These are phyloP conservation scores for Salix arbutifolia DNA, from an alignment of 345 rosid species.

Conservation along the genomic window DNA sequence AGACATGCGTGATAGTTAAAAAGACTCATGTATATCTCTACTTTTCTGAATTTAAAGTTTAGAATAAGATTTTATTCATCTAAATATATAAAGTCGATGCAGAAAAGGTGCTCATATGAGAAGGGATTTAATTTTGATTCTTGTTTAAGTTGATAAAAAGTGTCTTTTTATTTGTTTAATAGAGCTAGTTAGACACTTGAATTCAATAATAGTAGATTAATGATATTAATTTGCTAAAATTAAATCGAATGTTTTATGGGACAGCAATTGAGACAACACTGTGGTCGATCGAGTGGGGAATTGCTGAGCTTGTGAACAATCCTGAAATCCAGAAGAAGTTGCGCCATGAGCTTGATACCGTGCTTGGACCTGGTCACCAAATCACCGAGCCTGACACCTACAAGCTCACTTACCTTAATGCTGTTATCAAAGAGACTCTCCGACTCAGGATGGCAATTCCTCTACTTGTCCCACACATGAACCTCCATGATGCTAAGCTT, in stretches of 20 bases:
- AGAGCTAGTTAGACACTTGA: neutral
- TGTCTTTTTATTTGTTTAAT: too few relatives aligned
- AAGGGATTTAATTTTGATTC: too few relatives aligned
- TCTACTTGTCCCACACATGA: constrained; percentile 97
- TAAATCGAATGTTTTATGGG: neutral
- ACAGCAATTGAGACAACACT: constrained; percentile 95
- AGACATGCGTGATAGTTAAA: too few relatives aligned
- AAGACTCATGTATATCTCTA: too few relatives aligned
- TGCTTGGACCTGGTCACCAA: constrained; percentile 66
- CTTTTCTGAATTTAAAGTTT: too few relatives aligned
- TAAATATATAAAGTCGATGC: too few relatives aligned
- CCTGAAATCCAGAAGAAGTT: constrained; percentile 77
- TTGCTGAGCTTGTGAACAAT: constrained; percentile 92
- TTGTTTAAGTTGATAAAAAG: too few relatives aligned
- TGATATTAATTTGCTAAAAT: neutral
- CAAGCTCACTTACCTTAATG: constrained; percentile 88
- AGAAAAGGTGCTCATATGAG: too few relatives aligned
- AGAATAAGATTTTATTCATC: too few relatives aligned
- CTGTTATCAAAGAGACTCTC: constrained; percentile 90
- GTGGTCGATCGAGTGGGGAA: constrained; percentile 96
- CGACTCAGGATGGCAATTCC: constrained; percentile 94
- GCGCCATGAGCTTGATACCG: constrained; percentile 64
- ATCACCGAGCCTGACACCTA: constrained; percentile 78
- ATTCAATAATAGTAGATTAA: neutral
- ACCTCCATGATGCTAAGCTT: constrained; percentile 90